phyloP scores from a whole-genome alignment of 169 alveolate species.

The Plasmodium cynomolgi region DNA sequence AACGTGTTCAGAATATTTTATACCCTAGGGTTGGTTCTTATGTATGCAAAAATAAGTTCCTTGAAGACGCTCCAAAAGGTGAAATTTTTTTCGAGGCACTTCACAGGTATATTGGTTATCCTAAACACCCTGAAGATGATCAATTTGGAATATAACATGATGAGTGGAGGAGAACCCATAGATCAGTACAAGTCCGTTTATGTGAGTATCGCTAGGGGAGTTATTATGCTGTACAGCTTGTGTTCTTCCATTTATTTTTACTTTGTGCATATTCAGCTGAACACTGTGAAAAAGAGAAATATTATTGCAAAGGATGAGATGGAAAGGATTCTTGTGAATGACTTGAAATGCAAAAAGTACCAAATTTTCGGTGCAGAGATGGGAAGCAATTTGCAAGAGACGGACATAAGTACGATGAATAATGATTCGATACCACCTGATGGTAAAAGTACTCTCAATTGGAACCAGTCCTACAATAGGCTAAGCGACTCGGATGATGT shows the following conservation, averaged over 20 bases:
- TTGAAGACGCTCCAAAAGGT: constrained; percentile 7
- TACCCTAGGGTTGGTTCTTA: neutral
- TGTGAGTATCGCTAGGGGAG: neutral
- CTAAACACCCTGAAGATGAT: constrained; percentile 21
- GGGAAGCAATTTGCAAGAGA: neutral
- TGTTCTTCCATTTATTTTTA: constrained; percentile 24
- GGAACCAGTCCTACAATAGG: neutral
- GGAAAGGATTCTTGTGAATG: constrained; percentile 24
- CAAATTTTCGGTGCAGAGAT: neutral
- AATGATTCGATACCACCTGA: neutral
- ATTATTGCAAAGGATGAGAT: constrained; percentile 32
- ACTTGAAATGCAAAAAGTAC: constrained; percentile 13
- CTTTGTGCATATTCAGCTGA: constrained; percentile 1
- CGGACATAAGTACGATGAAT: neutral
- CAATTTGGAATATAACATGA: constrained; percentile 12
- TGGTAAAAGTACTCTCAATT: neutral
- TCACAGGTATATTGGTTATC: constrained; percentile 26
- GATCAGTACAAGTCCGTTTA: neutral
- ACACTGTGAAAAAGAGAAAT: constrained; percentile 17
- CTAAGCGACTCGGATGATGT: constrained; percentile 25
- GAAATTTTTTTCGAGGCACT: constrained; percentile 5
- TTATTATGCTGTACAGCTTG: constrained; percentile 20
- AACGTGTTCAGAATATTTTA: constrained; percentile 17
- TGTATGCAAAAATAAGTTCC: neutral
- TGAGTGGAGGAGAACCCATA: neutral